Base-by-base conservation (phyloP, 164 flowering plant species). In the Malania oleifera region DNA sequence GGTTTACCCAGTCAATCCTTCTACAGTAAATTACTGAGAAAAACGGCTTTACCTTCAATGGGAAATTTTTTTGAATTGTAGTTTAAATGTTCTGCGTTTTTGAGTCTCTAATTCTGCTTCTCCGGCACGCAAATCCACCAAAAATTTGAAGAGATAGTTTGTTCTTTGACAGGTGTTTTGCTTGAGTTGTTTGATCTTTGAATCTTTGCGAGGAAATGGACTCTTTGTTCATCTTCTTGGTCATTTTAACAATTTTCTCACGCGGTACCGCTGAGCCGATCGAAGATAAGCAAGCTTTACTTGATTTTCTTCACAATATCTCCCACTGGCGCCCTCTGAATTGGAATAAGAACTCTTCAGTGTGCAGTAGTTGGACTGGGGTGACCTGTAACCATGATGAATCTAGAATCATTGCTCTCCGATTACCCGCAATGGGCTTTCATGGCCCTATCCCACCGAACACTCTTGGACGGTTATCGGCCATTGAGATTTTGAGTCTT, bases 241-340 rank as follows among this genome's bases (percentile, higher is more conserved):
- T 67, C 57, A 56, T 75, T 45, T n/a, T 77, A 37, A 20, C 60
- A 11, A 41, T 63, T 48, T 57, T 54, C 35, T 57, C 53, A 8
- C 53, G 41, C 0, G 65, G 55, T n/a, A 20, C 17, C 7, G 75
- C 69, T 14, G 80, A 80, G 26, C 78, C 77, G 17, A 67, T 49
- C 39, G 86, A 79, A 68, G 98, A 92, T 56, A 87, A 81, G 61
- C 72, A 60, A 56, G 93, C 91, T 5, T 68, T 91, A 60, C 83
- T 91, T 13, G 84, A 82, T 69, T 91, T 91, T 60, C 28, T 74
- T 35, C 15, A 54, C 6, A 69, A 68, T 23, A 65, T 82, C 18
- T 58, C 58, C 5, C 83, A 78, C 50, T 73, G 75, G 1, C 77
- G 75, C 31, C 15, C 37, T 47, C 64, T 87, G 52, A 84, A 86